These are phyloP conservation scores for Brassica balearica DNA, from an alignment of 441 rosid species.

Conservation along the genomic window DNA sequence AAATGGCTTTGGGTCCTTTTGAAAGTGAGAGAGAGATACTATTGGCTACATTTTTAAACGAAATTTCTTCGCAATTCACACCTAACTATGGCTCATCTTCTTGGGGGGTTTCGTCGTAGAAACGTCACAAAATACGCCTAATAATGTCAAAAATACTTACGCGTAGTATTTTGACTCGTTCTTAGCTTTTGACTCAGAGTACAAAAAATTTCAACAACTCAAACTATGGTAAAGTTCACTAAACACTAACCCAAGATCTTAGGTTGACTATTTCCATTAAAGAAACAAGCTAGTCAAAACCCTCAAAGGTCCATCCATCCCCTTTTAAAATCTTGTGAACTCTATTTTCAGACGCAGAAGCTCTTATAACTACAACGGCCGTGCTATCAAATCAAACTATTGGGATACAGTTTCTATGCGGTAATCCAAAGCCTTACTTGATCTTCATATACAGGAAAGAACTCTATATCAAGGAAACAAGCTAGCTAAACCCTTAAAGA, in stretches of 20 bases:
- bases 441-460: not conserved
- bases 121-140: conserved; percentile 4
- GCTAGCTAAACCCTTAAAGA: not conserved
- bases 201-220: not conserved
- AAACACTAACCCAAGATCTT: not conserved
- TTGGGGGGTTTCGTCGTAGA: not conserved
- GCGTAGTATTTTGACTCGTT: not conserved
- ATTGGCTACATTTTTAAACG: not conserved
- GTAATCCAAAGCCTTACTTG: not conserved
- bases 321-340: not conserved
- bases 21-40: not conserved
- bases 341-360: not conserved
- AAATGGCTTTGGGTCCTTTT: too few relatives aligned
- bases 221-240: not conserved
- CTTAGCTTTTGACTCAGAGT: not conserved
- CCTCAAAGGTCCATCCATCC: not conserved
- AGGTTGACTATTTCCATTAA: not conserved
- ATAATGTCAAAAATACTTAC: not conserved
- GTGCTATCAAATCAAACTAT: not conserved
- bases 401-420: not conserved
- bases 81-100: not conserved
- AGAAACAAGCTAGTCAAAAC: not conserved
- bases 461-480: not conserved
- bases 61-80: not conserved
- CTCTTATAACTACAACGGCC: not conserved